Base-by-base conservation (phyloP, 208 protist species). In the Paratrypanosoma confusum region DNA sequence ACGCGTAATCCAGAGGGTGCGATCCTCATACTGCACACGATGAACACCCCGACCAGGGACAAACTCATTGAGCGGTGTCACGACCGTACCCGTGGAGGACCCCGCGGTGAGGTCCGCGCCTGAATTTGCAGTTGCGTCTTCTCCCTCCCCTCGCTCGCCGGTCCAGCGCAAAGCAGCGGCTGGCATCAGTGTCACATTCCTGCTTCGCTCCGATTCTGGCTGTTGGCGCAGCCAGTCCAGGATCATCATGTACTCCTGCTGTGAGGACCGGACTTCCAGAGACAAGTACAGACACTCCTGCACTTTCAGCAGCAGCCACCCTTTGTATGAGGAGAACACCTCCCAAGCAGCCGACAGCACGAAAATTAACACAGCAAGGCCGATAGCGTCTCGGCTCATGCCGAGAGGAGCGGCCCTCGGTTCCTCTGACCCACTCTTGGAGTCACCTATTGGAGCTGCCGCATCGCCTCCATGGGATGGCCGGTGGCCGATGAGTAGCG, bases 201-300 rank as follows among this genome's bases (percentile, higher is more conserved):
- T 63, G 20, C 65, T 38, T 22, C 58, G 47, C 46, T 65, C 56
- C 26, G 72, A 73, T 13, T 63, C 46, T 22, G 77, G 77, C 39
- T 93, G 76, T 4, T 65, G 64, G 14, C 70, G 68, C 79, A 93
- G 85, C 80, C 84, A 93, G 29, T 93, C 77, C 59, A 93, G 49
- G 25, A 93, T 85, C 84, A 87, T 88, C 3, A 66, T 72, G 44
- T 75, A 93, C 66, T 93, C 77, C 33, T 78, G 64, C 45, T 79
- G 70, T 3, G 79, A 89, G 6, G 84, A 89, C 46, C 84, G 84
- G 13, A 93, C 77, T 45, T 93, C 77, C 39, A 93, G 65, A 6
- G 84, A 88, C 22, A 76, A 55, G 22, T 67, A 65, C 27, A 75
- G 60, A n/a, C 52, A 36, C 46, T 83, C 63, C 34, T 58, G 63